These are phyloP conservation scores for Macrotyloma uniflorum DNA, from an alignment of 306 rosid genomes.

Conservation along the genomic window DNA sequence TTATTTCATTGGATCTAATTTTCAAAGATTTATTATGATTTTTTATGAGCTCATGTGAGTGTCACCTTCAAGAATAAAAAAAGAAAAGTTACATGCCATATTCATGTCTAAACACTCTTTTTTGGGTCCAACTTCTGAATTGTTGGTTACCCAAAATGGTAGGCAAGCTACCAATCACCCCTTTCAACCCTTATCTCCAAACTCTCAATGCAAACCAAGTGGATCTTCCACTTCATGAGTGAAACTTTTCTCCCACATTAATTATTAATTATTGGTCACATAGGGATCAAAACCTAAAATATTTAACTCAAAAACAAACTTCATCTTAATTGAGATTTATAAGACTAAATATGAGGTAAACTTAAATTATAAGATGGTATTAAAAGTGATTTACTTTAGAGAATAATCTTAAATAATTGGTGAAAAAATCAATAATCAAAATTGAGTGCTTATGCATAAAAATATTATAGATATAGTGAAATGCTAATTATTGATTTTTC, in stretches of 20 bases:
- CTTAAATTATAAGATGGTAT: too few species aligned
- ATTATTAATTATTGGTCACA: too few species aligned
- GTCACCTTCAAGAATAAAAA: not conserved
- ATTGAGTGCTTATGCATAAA: too few species aligned
- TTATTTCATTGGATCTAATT: not conserved
- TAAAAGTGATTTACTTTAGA: too few species aligned
- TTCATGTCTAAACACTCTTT: not conserved
- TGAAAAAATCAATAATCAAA: too few species aligned
- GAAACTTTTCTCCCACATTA: not conserved
- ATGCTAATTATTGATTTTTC: too few species aligned
- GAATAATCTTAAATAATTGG: too few species aligned
- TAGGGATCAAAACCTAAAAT: too few species aligned
- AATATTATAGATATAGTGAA: too few species aligned
- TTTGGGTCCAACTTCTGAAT: not conserved
- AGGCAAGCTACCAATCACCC: conserved; percentile 17
- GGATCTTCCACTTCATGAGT: not conserved
- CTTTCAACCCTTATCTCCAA: not conserved
- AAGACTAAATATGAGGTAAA: too few species aligned
- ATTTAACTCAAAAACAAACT: too few species aligned
- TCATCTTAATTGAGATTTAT: too few species aligned
- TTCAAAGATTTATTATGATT: conserved; percentile 16
- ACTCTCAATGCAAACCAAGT: not conserved
- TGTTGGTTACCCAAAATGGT: conserved; percentile 10
- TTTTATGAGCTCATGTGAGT: not conserved
- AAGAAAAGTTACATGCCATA: not conserved